Evolutionary conservation across 2,329 filamentous ascomycete genomes (phyloP).

Genomic region (Bipolaris gigantea): DNA sequence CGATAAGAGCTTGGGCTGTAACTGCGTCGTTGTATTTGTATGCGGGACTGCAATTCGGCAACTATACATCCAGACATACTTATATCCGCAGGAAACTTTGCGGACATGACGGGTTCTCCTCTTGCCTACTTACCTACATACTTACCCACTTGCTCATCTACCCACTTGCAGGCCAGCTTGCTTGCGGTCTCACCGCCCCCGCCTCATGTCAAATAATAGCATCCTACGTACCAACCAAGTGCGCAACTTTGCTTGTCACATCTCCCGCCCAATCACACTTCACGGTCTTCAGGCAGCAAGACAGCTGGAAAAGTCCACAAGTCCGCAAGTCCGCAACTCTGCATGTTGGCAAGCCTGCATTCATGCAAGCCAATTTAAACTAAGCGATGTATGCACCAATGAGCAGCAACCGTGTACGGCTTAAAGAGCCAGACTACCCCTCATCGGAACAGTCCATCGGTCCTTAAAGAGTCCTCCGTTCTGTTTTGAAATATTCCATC

Average conservation of each 20-base stretch:
- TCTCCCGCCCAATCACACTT: not conserved
- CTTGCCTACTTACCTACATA: not conserved
- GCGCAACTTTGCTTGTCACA: not conserved
- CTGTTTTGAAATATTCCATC: not conserved
- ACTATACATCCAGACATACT: not conserved
- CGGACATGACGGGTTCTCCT: not conserved
- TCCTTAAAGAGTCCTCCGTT: not conserved
- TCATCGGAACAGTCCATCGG: not conserved
- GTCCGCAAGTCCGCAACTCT: conserved; percentile 4
- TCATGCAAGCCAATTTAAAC: conserved; percentile 13
- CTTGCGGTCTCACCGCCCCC: not conserved
- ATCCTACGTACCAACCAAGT: not conserved
- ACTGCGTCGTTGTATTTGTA: not conserved
- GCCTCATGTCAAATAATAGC: not conserved
- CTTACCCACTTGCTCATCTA: not conserved
- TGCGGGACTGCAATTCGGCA: not conserved
- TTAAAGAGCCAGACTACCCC: not conserved
- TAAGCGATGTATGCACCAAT: not conserved
- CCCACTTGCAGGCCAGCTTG: not conserved
- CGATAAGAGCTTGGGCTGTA: not conserved
- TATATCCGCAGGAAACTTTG: not conserved
- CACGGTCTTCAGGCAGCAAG: not conserved
- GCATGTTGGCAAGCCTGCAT: conserved; percentile 4
- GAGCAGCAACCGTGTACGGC: not conserved
- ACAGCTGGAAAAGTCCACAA: conserved; percentile 12